phyloP scores from a whole-genome alignment of 1,284 basidiomycete species.

The Chondrostereum purpureum region DNA sequence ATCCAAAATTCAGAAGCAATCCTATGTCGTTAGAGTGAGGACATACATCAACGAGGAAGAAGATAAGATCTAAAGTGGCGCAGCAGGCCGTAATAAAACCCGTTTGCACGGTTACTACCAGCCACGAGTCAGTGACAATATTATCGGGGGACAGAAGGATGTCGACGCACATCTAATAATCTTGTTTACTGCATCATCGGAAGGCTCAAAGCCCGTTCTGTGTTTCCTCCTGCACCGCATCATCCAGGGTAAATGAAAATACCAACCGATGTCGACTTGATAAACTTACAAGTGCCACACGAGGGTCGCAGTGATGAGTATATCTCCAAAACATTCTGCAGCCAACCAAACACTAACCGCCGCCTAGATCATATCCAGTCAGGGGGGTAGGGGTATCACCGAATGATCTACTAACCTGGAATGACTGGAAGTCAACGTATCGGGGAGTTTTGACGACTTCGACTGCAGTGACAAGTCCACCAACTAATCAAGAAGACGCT shows the following conservation, averaged over 20 bases:
- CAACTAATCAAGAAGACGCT: background rate
- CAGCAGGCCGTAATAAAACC: conserved; percentile 27
- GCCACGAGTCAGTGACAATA: conserved; percentile 12
- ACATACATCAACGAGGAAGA: background rate
- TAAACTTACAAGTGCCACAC: background rate
- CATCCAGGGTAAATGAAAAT: background rate
- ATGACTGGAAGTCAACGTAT: background rate
- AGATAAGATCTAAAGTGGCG: conserved; percentile 14
- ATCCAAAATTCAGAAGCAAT: background rate
- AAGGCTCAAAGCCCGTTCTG: background rate
- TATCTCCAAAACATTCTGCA: background rate
- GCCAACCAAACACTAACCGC: background rate
- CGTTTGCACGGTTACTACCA: conserved; percentile 32
- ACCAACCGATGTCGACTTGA: background rate
- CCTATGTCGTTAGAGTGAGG: background rate
- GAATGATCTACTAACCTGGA: background rate
- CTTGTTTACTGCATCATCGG: background rate
- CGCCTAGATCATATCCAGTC: background rate
- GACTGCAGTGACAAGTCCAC: background rate
- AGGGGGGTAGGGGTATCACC: background rate
- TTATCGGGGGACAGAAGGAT: no score
- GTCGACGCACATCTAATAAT: background rate
- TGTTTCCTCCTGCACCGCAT: background rate
- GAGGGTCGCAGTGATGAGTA: background rate
- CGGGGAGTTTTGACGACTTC: background rate